A percentile compares a stretch with the other conserved stretches of the same genome.
These are phyloP conservation scores for Magnaporthales sp. DNA, from an alignment of 2,329 filamentous ascomycete genomes.

Conservation along the genomic window DNA sequence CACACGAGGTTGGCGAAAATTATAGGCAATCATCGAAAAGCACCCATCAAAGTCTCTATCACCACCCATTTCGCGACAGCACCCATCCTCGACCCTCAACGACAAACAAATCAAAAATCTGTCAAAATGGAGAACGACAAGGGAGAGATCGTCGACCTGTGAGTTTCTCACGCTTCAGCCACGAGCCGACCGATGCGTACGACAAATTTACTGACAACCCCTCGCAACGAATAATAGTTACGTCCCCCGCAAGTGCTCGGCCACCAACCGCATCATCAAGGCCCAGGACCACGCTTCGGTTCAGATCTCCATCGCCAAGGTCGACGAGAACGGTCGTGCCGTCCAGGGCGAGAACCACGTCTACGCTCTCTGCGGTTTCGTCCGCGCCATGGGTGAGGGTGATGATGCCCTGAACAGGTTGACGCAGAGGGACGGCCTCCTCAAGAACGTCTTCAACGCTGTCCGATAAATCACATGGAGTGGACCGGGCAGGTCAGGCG, in stretches of 20 bases:
- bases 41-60: background rate
- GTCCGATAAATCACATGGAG: slow-evolving; percentile 44
- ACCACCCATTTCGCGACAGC: slow-evolving; percentile 5
- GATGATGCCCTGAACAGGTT: slow-evolving; percentile 96
- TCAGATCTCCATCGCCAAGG: slow-evolving; percentile 94
- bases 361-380: slow-evolving; percentile 96
- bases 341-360: slow-evolving; percentile 92
- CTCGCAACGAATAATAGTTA: slow-evolving; percentile 48
- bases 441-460: slow-evolving; percentile 95
- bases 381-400: slow-evolving; percentile 94
- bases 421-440: slow-evolving; percentile 87
- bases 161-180: slow-evolving; percentile 33
- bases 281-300: slow-evolving; percentile 99
- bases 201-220: slow-evolving; percentile 3
- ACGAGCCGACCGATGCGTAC: slow-evolving; percentile 8
- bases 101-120: slow-evolving; percentile 25
- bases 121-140: slow-evolving; percentile 99
- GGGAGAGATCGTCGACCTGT: slow-evolving; percentile 94
- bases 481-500: background rate
- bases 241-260: slow-evolving; percentile 98
- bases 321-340: slow-evolving; percentile 96
- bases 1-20: slow-evolving; percentile 4
- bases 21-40: slow-evolving; percentile 3
- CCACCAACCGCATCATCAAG: slow-evolving; percentile 99
- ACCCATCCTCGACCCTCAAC: slow-evolving; percentile 5